Evolutionary conservation across 2,329 filamentous ascomycete species (phyloP), one percentile per base, ranked within the genome.

Genomic region (Botrytis porri): DNA sequence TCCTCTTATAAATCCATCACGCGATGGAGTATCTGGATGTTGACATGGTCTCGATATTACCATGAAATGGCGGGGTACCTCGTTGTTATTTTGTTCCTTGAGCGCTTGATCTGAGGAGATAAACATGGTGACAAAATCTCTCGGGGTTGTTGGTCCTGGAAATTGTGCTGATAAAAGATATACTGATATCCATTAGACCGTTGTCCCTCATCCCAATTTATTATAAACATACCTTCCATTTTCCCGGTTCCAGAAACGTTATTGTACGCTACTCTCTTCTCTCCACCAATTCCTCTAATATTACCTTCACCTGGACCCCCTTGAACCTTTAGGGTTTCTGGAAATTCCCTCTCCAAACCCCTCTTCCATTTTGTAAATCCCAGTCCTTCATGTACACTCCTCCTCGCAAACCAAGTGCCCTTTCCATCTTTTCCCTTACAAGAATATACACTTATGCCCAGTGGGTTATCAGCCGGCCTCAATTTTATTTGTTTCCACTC

Each of bases 151-250:
- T 5, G 95, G 95, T 0, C 93, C 93, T 0, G 95, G 94, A 77
- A 98, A 98, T 80, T 96, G 92, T 4, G 94, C 94, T 35, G 93
- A 95, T 1, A 97, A 86, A 79, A 95, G 90, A 79, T 93, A 97
- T 7, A 97, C 93, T 90, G 81, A 77, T 25, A 81, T 35, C 7
- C 39, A 35, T 74, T 62, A 74, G 32, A 59, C 32, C 71, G 22
- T 25, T 4, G 43, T 32, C 3, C 16, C 1, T 62, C 9, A 1
- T 51, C 75, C 61, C 51, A 37, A 63, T 35, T 41, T 62, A 14
- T 77, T 69, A 12, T 35, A 18, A 22, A 71, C 81, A 48, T 81
- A 90, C 89, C 88, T 83, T 93, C 88, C 70, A 92, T 80, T 78
- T 87, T 88, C 16, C 91, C 90, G 32, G 88, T 82, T 4, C 87